A percentile compares a stretch with the other conserved stretches of the same genome.
Evolutionary conservation across 257 asterid species (phyloP).

Genomic region (Solanum etuberosum): DNA sequence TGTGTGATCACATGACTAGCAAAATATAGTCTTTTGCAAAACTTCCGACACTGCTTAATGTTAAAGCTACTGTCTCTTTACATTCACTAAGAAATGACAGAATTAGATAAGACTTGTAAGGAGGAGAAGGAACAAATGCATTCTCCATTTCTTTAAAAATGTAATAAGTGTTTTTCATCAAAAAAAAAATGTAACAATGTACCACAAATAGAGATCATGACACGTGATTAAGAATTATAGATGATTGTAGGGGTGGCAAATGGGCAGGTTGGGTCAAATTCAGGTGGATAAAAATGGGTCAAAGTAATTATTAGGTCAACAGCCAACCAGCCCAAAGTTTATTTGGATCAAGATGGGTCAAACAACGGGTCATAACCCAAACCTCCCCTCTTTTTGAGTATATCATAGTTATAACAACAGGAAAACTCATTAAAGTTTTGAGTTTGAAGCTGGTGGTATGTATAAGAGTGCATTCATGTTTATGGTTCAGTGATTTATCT

Average conservation of each 20-base stretch:
- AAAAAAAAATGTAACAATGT: not conserved
- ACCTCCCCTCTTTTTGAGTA: not conserved
- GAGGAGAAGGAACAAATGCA: not conserved
- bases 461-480: not conserved
- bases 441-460: not conserved
- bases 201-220: not conserved
- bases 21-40: not conserved
- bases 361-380: not conserved
- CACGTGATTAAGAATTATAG: not conserved
- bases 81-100: not conserved
- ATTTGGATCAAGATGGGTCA: not conserved
- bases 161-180: not conserved
- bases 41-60: not conserved
- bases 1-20: not conserved
- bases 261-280: not conserved
- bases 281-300: not conserved
- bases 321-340: not conserved
- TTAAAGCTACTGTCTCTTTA: not conserved
- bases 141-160: not conserved
- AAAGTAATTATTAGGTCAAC: not conserved
- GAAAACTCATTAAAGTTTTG: not conserved
- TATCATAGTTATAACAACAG: not conserved
- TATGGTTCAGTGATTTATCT: not conserved
- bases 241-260: not conserved
- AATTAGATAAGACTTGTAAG: no score